Evolutionary conservation across 1,284 basidiomycete species (phyloP).

Genomic region (Trichosporon coremiiforme): DNA sequence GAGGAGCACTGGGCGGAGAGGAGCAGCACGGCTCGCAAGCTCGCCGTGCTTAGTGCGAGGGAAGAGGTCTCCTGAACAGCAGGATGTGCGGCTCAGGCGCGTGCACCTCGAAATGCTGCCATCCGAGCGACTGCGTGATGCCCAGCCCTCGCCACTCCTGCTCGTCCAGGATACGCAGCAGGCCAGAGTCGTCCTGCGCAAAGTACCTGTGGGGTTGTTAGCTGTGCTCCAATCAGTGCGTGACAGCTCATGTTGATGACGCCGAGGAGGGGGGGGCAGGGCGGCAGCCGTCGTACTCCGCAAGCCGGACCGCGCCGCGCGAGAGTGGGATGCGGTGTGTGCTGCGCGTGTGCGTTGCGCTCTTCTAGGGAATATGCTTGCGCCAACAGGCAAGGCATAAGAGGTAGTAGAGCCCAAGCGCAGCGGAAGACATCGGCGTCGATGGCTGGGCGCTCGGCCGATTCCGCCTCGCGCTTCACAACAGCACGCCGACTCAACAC

Average conservation of each 20-base stretch:
- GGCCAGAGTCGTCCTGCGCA: slow-evolving; percentile 69
- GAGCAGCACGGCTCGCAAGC: not conserved
- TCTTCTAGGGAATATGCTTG: too few relatives aligned
- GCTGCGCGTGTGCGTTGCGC: too few relatives aligned
- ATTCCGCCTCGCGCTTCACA: not conserved
- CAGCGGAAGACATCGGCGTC: not conserved
- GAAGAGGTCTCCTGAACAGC: slow-evolving; percentile 18
- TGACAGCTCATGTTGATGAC: too few relatives aligned
- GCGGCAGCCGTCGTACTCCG: too few relatives aligned
- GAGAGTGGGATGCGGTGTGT: too few relatives aligned
- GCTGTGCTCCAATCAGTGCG: not conserved
- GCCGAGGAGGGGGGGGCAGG: too few relatives aligned
- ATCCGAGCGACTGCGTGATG: slow-evolving; percentile 91
- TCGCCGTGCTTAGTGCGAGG: not conserved
- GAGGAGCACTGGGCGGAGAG: not conserved
- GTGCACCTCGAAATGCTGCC: slow-evolving; percentile 97
- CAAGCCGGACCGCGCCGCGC: too few relatives aligned
- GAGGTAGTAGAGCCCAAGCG: too few relatives aligned
- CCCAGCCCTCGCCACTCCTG: slow-evolving; percentile 94
- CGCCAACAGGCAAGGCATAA: too few relatives aligned
- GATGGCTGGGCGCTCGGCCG: not conserved
- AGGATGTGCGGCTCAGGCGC: slow-evolving; percentile 74
- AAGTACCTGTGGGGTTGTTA: slow-evolving; percentile 58
- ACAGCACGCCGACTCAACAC: slow-evolving; percentile 53
- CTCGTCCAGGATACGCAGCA: slow-evolving; percentile 79